Evolutionary conservation across 192 early-diverging fungal genomes (phyloP).

Genomic region (Martensiomyces pterosporus): DNA sequence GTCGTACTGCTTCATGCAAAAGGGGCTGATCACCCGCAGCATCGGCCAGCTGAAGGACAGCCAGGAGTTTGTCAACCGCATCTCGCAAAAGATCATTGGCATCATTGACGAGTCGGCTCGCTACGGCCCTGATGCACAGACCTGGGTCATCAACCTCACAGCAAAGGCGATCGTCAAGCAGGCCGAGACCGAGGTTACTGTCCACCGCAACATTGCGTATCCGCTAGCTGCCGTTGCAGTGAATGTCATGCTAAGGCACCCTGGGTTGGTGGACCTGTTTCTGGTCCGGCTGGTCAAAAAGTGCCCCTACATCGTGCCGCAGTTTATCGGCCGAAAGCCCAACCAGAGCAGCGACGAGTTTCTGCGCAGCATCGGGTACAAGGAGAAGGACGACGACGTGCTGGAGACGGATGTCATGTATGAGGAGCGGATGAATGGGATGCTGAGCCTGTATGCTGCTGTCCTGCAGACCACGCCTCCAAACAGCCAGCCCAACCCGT

Average conservation of each 20-base stretch:
- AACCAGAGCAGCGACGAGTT: constrained; percentile 21
- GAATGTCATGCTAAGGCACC: constrained; percentile 21
- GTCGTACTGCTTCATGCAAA: constrained; percentile 34
- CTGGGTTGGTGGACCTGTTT: constrained; percentile 30
- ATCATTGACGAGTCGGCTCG: constrained; percentile 11
- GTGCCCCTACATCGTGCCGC: constrained; percentile 40
- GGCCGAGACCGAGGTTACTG: constrained; percentile 39
- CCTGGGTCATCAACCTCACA: constrained; percentile 43
- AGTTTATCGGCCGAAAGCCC: constrained; percentile 13
- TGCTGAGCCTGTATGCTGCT: constrained; percentile 40
- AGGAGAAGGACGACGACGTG: constrained; percentile 29
- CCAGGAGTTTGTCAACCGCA: constrained; percentile 26
- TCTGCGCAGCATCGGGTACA: constrained; percentile 29
- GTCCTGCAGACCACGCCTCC: constrained; percentile 27
- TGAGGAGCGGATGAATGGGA: constrained; percentile 39
- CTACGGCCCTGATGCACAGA: constrained; percentile 12
- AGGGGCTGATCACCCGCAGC: constrained; percentile 28
- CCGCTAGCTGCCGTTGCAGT: constrained; percentile 32
- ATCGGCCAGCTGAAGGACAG: constrained; percentile 48
- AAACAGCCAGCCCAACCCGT: constrained; percentile 9
- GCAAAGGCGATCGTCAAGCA: constrained; percentile 45
- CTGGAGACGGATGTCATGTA: constrained; percentile 34
- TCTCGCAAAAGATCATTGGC: constrained; percentile 12
- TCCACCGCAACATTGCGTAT: constrained; percentile 23
- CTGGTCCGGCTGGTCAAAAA: constrained; percentile 44